Conservation (phyloP, 2,329 filamentous ascomycete species). For the Ophiostoma australiae region DNA sequence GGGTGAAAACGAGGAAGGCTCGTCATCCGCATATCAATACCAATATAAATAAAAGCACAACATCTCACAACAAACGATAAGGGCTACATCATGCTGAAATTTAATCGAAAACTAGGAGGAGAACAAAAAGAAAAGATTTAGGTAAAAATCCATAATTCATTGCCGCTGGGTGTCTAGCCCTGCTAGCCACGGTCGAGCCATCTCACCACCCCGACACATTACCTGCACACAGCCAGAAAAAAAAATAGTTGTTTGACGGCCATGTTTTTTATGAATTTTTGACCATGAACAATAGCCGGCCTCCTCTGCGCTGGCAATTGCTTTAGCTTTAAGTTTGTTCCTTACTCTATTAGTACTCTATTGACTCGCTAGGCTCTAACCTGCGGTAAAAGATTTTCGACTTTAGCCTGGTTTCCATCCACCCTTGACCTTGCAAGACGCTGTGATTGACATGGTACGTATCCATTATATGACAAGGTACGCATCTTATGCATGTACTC, state of each 20-base stretch:
- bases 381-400: neutral
- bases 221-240: neutral
- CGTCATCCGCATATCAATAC: neutral
- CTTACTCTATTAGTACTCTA: neutral
- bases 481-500: neutral
- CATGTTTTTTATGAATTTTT: too few species aligned
- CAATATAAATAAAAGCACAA: neutral
- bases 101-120: too few species aligned
- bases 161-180: neutral
- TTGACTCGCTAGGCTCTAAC: neutral
- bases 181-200: neutral
- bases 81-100: neutral
- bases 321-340: neutral
- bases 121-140: neutral
- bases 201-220: neutral
- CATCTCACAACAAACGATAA: neutral
- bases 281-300: neutral
- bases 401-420: neutral
- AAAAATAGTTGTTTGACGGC: too few species aligned
- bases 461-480: neutral
- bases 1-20: constrained; percentile 17
- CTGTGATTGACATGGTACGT: neutral
- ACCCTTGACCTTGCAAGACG: constrained; percentile 1
- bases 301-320: neutral
- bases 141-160: neutral